Conservation (phyloP, 306 rosid genomes). For the Prunus mongolica region DNA sequence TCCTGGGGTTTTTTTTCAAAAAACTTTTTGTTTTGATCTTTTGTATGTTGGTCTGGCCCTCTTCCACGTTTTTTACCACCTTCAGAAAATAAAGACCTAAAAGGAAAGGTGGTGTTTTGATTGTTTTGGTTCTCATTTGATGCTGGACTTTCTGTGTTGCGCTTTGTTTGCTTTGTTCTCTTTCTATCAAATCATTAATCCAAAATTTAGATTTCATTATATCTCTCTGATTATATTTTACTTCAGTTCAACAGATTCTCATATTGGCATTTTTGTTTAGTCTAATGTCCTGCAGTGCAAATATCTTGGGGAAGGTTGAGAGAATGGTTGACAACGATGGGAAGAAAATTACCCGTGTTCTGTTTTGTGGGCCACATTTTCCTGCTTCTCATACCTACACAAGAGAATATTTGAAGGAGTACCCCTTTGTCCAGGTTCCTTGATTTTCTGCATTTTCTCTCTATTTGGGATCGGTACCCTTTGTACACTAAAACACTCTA, state of each 20-base stretch:
- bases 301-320: neutral
- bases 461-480: neutral
- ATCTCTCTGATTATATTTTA: too few relatives aligned
- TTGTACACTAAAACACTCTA: too few relatives aligned
- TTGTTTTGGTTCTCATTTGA: too few relatives aligned
- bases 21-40: too few relatives aligned
- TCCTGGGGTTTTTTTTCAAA: too few relatives aligned
- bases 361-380: constrained; percentile 70
- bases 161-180: too few relatives aligned
- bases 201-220: neutral
- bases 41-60: too few relatives aligned
- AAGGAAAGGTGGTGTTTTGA: too few relatives aligned
- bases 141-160: too few relatives aligned
- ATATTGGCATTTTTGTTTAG: neutral
- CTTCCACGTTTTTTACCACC: too few relatives aligned
- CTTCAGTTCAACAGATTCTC: neutral
- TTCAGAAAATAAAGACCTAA: too few relatives aligned
- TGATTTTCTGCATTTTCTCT: neutral
- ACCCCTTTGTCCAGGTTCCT: constrained; percentile 59
- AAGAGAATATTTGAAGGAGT: constrained; percentile 49
- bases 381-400: constrained; percentile 66
- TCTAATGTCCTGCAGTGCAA: neutral
- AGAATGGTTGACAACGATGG: constrained; percentile 20
- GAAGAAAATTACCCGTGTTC: constrained; percentile 45
- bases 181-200: too few relatives aligned